These are phyloP conservation scores for Davidsoniella neocaledoniae DNA, from an alignment of 2,329 filamentous ascomycete species.

Conservation along the genomic window DNA sequence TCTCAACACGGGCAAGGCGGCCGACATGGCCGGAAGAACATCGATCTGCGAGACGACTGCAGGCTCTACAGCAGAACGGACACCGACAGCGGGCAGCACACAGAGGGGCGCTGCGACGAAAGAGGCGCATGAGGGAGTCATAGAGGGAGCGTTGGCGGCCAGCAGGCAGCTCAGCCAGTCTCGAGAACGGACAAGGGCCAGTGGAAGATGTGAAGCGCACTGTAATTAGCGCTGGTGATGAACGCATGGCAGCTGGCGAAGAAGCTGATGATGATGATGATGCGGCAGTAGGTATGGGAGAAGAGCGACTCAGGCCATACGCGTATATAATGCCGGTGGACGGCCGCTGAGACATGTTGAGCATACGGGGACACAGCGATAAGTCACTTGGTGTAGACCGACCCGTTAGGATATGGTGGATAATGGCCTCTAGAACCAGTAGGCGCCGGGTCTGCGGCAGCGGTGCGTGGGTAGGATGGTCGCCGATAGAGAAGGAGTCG, in stretches of 20 bases:
- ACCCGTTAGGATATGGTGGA: conserved; percentile 1
- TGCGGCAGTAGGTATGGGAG: not conserved
- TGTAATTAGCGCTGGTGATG: not conserved
- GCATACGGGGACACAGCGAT: conserved; percentile 2
- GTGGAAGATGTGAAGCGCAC: not conserved
- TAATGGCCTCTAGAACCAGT: conserved; percentile 1
- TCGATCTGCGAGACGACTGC: not conserved
- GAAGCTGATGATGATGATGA: not conserved
- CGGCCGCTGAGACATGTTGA: not conserved
- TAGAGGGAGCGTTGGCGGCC: conserved; percentile 1
- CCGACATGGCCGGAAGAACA: not conserved
- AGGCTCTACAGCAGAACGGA: conserved; percentile 4
- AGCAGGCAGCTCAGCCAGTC: not conserved
- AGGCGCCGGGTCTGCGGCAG: not conserved
- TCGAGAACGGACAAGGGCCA: conserved; percentile 2
- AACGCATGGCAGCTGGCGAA: not conserved
- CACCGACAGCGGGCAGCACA: not conserved
- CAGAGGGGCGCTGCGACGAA: not conserved
- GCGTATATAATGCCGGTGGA: conserved; percentile 1
- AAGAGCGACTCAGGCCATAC: not conserved
- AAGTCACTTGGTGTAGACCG: not conserved
- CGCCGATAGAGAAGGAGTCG: not conserved
- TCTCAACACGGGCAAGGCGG: not conserved
- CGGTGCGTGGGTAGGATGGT: conserved; percentile 1
- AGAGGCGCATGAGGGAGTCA: not conserved